Conservation (phyloP, 1,139 yeast genomes). For the Kurtzmaniella quercitrusa region DNA sequence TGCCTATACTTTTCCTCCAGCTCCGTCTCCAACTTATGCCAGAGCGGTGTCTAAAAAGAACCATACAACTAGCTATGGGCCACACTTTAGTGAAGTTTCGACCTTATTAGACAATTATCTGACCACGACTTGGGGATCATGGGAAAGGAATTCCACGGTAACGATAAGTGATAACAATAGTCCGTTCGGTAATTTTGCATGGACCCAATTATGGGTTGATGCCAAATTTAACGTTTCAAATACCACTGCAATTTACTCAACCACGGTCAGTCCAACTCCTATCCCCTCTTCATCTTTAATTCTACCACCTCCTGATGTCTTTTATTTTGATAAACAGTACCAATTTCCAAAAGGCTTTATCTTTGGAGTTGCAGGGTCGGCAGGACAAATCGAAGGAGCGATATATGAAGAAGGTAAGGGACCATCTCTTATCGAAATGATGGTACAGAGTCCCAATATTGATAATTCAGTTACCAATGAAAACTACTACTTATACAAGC, state of each 20-base stretch:
- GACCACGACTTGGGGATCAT: constrained; percentile 16
- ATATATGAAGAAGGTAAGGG: constrained; percentile 27
- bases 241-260: constrained; percentile 13
- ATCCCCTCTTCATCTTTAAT: constrained; percentile 17
- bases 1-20: not conserved
- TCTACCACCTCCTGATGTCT: constrained; percentile 17
- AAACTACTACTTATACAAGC: constrained; percentile 29
- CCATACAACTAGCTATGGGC: constrained; percentile 11
- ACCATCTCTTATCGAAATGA: constrained; percentile 26
- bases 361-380: constrained; percentile 24
- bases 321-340: constrained; percentile 13
- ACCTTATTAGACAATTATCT: constrained; percentile 10
- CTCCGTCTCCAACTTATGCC: constrained; percentile 12
- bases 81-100: constrained; percentile 11
- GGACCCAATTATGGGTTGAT: constrained; percentile 17
- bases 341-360: constrained; percentile 18
- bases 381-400: constrained; percentile 34
- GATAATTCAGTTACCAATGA: constrained; percentile 25
- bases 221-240: constrained; percentile 14
- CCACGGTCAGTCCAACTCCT: constrained; percentile 19
- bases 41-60: constrained; percentile 6
- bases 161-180: constrained; percentile 16
- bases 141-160: constrained; percentile 15
- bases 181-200: constrained; percentile 20
- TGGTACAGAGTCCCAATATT: constrained; percentile 10